Conservation (phyloP, 495 filamentous ascomycete genomes). For the Penicillium herquei region DNA sequence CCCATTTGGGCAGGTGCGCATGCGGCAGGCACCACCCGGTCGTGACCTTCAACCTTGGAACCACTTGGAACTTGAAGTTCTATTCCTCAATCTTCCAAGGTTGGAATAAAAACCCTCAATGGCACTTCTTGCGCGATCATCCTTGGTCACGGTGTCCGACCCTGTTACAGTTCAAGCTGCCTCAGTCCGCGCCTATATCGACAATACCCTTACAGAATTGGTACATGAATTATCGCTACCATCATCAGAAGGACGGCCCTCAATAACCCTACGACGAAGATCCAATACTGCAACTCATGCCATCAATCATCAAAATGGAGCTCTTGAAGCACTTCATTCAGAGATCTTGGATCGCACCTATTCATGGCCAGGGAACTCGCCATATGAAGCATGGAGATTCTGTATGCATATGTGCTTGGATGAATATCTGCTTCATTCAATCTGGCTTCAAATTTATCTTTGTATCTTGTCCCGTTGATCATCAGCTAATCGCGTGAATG, state of each 20-base stretch:
- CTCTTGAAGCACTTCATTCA: slow-evolving; percentile 23
- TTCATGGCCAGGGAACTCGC: slow-evolving; percentile 58
- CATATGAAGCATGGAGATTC: slow-evolving; percentile 65
- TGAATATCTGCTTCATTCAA: too few species aligned
- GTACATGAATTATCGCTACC: slow-evolving; percentile 26
- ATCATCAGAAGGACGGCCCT: slow-evolving; percentile 25
- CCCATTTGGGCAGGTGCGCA: too few species aligned
- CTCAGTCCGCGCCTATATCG: slow-evolving; percentile 33
- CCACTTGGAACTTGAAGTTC: too few species aligned
- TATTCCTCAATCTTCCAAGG: too few species aligned
- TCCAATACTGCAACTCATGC: slow-evolving; percentile 16
- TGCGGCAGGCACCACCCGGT: too few species aligned
- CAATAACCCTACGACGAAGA: slow-evolving; percentile 34
- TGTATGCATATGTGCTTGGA: slow-evolving; percentile 36
- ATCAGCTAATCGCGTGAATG: background rate
- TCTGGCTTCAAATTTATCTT: background rate
- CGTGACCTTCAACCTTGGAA: background rate
- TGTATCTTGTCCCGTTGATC: background rate
- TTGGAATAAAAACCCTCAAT: background rate
- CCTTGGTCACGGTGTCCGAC: background rate
- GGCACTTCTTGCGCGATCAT: background rate
- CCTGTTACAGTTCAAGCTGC: background rate
- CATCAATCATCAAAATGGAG: slow-evolving; percentile 29
- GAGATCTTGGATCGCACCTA: slow-evolving; percentile 27
- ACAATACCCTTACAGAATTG: slow-evolving; percentile 25